These are phyloP conservation scores for Diatrype stigma DNA, from an alignment of 2,329 filamentous ascomycete genomes.

Conservation along the genomic window DNA sequence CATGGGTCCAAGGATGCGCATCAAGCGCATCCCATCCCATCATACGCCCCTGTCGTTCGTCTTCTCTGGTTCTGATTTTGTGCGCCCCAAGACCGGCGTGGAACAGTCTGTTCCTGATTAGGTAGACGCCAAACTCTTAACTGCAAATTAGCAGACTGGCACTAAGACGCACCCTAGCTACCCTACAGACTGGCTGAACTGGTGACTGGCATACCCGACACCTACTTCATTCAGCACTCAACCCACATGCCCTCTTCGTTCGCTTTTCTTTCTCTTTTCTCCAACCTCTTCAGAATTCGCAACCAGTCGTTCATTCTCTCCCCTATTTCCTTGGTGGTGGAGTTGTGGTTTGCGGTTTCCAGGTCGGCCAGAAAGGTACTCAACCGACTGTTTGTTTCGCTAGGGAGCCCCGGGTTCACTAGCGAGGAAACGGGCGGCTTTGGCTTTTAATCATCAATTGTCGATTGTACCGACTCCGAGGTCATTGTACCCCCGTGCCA, in stretches of 20 bases:
- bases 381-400: conserved; percentile 1
- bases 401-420: neutral
- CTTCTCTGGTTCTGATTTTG: neutral
- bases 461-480: neutral
- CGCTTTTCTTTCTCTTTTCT: conserved; percentile 20
- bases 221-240: neutral
- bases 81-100: neutral
- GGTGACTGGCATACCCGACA: no score
- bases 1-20: no score
- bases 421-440: no score
- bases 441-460: neutral
- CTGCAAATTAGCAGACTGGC: neutral
- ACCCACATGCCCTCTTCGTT: conserved; percentile 4
- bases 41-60: neutral
- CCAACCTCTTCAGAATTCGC: conserved; percentile 23
- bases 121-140: neutral
- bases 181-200: neutral
- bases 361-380: conserved; percentile 5
- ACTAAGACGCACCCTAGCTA: neutral
- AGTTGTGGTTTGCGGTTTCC: conserved; percentile 15
- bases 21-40: no score
- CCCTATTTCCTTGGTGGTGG: conserved; percentile 18
- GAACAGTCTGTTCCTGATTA: neutral
- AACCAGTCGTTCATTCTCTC: conserved; percentile 25
- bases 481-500: no score